These are phyloP conservation scores for Calonectria ilicicola DNA, from an alignment of 2,329 filamentous ascomycete genomes.

Conservation along the genomic window DNA sequence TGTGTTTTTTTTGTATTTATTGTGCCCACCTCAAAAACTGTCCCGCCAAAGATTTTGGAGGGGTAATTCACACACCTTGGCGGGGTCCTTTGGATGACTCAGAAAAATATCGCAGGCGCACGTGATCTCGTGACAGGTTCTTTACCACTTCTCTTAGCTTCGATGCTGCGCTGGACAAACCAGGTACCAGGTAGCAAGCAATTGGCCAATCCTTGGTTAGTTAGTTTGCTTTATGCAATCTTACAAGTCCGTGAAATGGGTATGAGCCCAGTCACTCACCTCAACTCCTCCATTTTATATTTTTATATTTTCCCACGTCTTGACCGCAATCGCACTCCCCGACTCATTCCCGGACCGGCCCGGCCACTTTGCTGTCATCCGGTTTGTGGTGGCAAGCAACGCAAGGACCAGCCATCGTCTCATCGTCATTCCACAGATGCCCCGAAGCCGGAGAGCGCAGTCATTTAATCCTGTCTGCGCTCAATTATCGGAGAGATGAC, in stretches of 20 bases:
- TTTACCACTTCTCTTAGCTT: neutral
- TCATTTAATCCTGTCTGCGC: neutral
- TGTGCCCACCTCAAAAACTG: slow-evolving; percentile 18
- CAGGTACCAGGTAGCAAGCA: too few relatives aligned
- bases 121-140: slow-evolving; percentile 4
- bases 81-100: slow-evolving; percentile 22
- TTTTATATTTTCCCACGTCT: neutral
- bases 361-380: neutral
- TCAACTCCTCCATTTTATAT: neutral
- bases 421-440: slow-evolving; percentile 35
- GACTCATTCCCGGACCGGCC: slow-evolving; percentile 5
- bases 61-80: slow-evolving; percentile 8
- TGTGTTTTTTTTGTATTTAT: slow-evolving; percentile 6
- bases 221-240: neutral
- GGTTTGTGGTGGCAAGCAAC: slow-evolving; percentile 3
- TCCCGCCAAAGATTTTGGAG: slow-evolving; percentile 17
- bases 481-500: slow-evolving; percentile 4
- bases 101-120: slow-evolving; percentile 11
- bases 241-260: neutral
- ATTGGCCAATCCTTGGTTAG: neutral
- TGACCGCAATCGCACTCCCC: neutral
- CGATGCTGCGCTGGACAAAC: neutral
- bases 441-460: slow-evolving; percentile 33
- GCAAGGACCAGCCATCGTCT: slow-evolving; percentile 14
- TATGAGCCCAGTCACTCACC: neutral